phyloP scores from a whole-genome alignment of 208 protist genomes.

The Tritrichomonas musculus region DNA sequence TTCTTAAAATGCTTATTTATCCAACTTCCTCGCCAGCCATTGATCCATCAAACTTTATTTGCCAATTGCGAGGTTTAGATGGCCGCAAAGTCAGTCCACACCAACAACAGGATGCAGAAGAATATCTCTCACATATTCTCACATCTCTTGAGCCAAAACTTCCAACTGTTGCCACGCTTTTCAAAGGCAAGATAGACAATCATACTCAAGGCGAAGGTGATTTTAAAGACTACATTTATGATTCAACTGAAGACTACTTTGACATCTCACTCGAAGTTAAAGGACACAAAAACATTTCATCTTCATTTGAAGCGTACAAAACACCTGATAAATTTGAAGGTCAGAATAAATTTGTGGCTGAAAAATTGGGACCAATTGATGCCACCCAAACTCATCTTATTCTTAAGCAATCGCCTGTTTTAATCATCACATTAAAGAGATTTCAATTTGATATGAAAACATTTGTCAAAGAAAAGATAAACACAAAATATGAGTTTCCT shows the following conservation, averaged over 20 bases:
- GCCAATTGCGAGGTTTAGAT: background rate
- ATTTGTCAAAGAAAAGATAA: background rate
- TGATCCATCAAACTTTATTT: background rate
- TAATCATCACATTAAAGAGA: background rate
- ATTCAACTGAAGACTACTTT: background rate
- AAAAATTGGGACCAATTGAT: background rate
- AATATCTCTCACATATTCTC: background rate
- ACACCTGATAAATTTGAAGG: background rate
- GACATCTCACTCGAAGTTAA: background rate
- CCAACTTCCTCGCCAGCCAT: background rate
- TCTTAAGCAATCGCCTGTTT: background rate
- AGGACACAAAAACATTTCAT: background rate
- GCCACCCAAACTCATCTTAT: background rate
- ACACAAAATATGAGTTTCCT: constrained; percentile 10
- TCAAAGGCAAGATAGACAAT: background rate
- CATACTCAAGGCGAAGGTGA: background rate
- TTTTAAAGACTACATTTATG: background rate
- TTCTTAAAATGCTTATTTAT: background rate
- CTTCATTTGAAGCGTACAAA: background rate
- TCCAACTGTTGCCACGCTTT: background rate
- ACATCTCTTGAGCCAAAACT: background rate
- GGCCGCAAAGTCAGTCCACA: background rate
- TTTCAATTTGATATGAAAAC: background rate
- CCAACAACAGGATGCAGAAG: background rate
- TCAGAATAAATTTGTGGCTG: background rate